These are phyloP conservation scores for Arabidopsis lyrata DNA, from an alignment of 441 rosid genomes.

Conservation along the genomic window DNA sequence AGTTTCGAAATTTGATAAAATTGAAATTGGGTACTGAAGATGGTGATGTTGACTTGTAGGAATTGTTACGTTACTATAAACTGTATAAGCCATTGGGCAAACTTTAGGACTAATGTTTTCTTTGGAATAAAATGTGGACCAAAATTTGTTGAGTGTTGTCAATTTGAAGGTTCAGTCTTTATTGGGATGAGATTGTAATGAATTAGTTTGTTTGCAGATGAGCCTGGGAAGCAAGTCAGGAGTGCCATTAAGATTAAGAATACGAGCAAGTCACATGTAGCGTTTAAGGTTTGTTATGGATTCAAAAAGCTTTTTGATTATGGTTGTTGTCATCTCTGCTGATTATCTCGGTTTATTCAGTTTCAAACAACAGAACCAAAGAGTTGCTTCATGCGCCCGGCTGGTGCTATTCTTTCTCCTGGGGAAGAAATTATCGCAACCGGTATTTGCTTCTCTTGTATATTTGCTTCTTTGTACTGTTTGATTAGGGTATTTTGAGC, in stretches of 20 bases:
- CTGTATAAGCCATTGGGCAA: neutral
- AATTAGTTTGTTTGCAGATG: slow-evolving; percentile 57
- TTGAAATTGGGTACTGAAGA: slow-evolving; percentile 8
- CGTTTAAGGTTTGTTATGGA: slow-evolving; percentile 72
- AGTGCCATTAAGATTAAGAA: slow-evolving; percentile 93
- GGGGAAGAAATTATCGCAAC: slow-evolving; percentile 68
- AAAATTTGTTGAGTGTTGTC: slow-evolving; percentile 8
- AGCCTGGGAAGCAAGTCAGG: slow-evolving; percentile 93
- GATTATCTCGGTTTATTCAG: slow-evolving; percentile 38
- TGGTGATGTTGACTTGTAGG: slow-evolving; percentile 20
- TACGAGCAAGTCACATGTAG: slow-evolving; percentile 85
- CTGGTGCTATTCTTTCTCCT: slow-evolving; percentile 69
- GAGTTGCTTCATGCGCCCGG: slow-evolving; percentile 84
- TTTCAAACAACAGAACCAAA: slow-evolving; percentile 81
- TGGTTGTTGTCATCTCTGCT: slow-evolving; percentile 5
- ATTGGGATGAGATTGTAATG: neutral
- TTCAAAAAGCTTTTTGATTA: neutral
- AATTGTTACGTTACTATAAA: neutral
- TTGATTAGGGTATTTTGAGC: slow-evolving; percentile 20
- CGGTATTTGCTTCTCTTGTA: slow-evolving; percentile 48
- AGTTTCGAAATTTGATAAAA: too few relatives aligned
- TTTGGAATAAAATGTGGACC: neutral
- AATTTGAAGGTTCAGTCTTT: slow-evolving; percentile 15
- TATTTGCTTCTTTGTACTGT: neutral
- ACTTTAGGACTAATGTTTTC: neutral